These are phyloP conservation scores for Coemansia sp. DNA, from an alignment of 192 early-diverging fungal species.

Conservation along the genomic window DNA sequence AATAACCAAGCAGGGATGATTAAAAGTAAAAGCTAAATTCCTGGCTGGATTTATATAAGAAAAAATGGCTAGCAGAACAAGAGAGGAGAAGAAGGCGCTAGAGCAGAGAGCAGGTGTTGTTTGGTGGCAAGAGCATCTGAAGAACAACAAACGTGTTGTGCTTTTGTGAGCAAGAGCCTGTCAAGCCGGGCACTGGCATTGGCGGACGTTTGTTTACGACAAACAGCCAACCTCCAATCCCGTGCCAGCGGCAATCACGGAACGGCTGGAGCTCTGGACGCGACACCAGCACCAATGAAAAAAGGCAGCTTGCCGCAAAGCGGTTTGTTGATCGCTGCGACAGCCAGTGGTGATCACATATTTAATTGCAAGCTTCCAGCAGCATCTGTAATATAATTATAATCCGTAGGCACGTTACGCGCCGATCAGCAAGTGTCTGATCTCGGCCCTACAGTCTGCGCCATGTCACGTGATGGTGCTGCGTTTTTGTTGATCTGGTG, in stretches of 20 bases:
- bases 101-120: background rate
- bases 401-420: too few relatives aligned
- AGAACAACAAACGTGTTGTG: too few relatives aligned
- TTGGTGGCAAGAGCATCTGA: background rate
- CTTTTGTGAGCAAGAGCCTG: too few relatives aligned
- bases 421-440: background rate
- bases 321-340: background rate
- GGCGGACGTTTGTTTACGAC: background rate
- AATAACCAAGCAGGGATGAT: background rate
- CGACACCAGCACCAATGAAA: background rate
- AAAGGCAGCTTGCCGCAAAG: background rate
- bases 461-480: background rate
- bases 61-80: background rate
- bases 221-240: background rate
- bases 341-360: too few relatives aligned
- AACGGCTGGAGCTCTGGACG: background rate
- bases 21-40: conserved; percentile 11
- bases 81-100: background rate
- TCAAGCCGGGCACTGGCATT: too few relatives aligned
- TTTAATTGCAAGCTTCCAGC: background rate
- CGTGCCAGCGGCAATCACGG: background rate
- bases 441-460: background rate
- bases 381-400: background rate
- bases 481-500: background rate
- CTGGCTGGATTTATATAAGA: conserved; percentile 2